Evolutionary conservation across 257 asterid genomes (phyloP).

Genomic region (Apocynum venetum): DNA sequence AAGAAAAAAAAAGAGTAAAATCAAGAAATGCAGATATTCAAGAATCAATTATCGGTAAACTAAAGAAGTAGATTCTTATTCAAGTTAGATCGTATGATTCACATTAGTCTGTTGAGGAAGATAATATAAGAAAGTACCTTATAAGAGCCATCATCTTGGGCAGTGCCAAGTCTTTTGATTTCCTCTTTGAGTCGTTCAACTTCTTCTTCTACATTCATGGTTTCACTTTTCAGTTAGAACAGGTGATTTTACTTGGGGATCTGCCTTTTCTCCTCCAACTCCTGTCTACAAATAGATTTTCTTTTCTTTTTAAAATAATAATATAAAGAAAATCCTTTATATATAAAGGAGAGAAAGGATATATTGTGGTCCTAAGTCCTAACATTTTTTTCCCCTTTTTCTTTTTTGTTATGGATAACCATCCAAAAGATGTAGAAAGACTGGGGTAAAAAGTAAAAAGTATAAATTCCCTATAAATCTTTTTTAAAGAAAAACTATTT

Average conservation of each 20-base stretch:
- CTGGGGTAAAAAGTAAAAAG: no score
- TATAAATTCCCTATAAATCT: no score
- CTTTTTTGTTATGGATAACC: no score
- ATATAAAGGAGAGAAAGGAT: no score
- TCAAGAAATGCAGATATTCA: background rate
- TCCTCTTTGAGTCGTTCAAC: conserved; percentile 73
- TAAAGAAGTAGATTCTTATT: background rate
- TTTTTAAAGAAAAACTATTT: no score
- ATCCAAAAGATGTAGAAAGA: no score
- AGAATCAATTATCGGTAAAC: background rate
- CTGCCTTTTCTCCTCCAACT: background rate
- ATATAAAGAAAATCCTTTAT: no score
- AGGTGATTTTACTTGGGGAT: background rate
- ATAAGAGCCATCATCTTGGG: conserved; percentile 83
- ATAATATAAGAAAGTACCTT: conserved; percentile 41
- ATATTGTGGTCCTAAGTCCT: no score
- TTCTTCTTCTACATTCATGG: conserved; percentile 95
- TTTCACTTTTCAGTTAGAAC: background rate
- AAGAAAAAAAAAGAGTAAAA: background rate
- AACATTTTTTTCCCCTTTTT: no score
- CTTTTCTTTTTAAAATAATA: background rate
- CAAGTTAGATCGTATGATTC: background rate
- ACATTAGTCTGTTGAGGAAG: background rate
- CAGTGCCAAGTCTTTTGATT: conserved; percentile 76
- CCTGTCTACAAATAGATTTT: background rate